These are phyloP conservation scores for Capronia americana DNA, from an alignment of 2,329 filamentous ascomycete genomes.

Conservation along the genomic window DNA sequence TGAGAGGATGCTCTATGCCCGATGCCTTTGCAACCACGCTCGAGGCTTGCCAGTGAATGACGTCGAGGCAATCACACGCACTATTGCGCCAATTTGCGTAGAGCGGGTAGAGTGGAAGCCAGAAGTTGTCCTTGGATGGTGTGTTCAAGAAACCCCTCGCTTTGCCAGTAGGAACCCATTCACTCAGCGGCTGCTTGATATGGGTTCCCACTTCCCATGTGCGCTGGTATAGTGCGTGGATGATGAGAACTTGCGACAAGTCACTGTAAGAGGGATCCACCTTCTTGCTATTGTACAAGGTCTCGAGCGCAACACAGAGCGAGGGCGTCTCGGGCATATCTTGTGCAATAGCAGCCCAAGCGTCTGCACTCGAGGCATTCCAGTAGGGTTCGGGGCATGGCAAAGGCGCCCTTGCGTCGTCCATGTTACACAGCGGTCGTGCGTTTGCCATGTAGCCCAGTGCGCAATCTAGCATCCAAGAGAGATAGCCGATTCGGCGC, in stretches of 20 bases:
- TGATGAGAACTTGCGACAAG: constrained; percentile 56
- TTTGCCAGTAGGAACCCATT: constrained; percentile 53
- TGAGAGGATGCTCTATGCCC: constrained; percentile 61
- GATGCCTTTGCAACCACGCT: constrained; percentile 56
- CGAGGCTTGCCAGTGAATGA: constrained; percentile 65
- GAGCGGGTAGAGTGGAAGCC: constrained; percentile 56
- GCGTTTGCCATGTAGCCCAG: constrained; percentile 45
- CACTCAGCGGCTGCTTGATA: constrained; percentile 53
- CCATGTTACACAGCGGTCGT: constrained; percentile 44
- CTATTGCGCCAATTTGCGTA: constrained; percentile 57
- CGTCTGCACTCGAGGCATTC: constrained; percentile 46
- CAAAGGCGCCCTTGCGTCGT: constrained; percentile 49
- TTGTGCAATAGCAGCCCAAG: constrained; percentile 42
- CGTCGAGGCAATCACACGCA: constrained; percentile 57
- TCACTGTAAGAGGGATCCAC: constrained; percentile 54
- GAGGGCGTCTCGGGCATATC: constrained; percentile 17
- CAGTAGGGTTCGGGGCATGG: constrained; percentile 52
- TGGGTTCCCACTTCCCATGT: constrained; percentile 58
- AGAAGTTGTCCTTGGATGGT: constrained; percentile 49
- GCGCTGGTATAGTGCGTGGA: constrained; percentile 59
- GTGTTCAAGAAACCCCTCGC: constrained; percentile 47
- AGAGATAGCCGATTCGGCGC: constrained; percentile 50
- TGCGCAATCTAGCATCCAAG: constrained; percentile 50
- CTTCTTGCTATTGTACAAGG: constrained; percentile 59
- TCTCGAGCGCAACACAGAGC: constrained; percentile 47